These are phyloP conservation scores for Mortierella sp. DNA, from an alignment of 371 early-diverging fungal genomes.

Conservation along the genomic window DNA sequence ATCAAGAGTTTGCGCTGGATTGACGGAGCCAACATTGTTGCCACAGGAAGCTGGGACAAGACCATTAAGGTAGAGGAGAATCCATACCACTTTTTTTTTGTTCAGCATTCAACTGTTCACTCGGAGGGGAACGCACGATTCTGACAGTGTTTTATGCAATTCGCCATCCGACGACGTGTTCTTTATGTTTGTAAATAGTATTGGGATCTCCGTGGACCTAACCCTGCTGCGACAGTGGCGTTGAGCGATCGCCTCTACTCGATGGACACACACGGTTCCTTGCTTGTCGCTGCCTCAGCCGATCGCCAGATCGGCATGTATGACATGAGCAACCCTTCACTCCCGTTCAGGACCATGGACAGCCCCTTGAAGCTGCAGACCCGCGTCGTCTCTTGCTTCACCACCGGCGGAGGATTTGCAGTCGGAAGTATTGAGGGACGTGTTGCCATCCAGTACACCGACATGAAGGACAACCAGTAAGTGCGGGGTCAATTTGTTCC, in stretches of 20 bases:
- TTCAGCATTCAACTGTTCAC: not conserved
- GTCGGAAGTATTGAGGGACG: slow-evolving; percentile 95
- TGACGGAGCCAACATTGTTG: slow-evolving; percentile 80
- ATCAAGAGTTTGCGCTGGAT: slow-evolving; percentile 83
- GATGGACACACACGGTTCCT: slow-evolving; percentile 84
- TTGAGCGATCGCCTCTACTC: slow-evolving; percentile 90
- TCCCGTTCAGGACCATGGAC: slow-evolving; percentile 75
- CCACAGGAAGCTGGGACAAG: slow-evolving; percentile 98
- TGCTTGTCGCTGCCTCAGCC: slow-evolving; percentile 87
- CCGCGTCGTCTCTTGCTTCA: slow-evolving; percentile 83
- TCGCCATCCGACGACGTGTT: not conserved
- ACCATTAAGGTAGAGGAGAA: slow-evolving; percentile 74
- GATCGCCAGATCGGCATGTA: slow-evolving; percentile 84
- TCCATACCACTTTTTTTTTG: not conserved
- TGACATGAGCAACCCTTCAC: slow-evolving; percentile 84
- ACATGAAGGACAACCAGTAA: slow-evolving; percentile 83
- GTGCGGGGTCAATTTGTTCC: not conserved
- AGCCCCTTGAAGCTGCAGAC: slow-evolving; percentile 94
- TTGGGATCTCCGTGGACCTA: slow-evolving; percentile 90
- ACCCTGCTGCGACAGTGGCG: slow-evolving; percentile 78
- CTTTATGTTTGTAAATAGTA: slow-evolving; percentile 65
- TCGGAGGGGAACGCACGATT: not conserved
- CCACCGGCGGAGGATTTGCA: slow-evolving; percentile 85
- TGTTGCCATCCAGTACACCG: slow-evolving; percentile 92
- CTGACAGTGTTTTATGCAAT: not conserved